Evolutionary conservation across 2,329 filamentous ascomycete species (phyloP).

Genomic region (Chaetothyriales sp.): DNA sequence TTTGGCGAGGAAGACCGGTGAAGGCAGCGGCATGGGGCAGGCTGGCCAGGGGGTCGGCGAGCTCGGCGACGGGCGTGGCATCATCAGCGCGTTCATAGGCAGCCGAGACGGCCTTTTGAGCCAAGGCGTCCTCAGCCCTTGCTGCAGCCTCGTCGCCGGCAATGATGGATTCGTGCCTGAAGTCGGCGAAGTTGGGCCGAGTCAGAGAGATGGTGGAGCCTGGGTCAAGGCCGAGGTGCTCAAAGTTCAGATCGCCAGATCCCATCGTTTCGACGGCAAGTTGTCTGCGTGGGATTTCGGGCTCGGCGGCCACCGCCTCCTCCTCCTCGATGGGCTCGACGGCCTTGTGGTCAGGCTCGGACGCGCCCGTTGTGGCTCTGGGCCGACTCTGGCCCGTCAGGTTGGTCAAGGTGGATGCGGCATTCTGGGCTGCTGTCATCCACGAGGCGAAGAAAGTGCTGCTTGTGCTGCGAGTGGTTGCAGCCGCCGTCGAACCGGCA

Average conservation of each 20-base stretch:
- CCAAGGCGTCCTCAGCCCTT: slow-evolving; percentile 46
- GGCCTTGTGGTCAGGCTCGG: slow-evolving; percentile 18
- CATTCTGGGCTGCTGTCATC: slow-evolving; percentile 84
- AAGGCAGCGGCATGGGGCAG: slow-evolving; percentile 17
- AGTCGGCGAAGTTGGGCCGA: slow-evolving; percentile 23
- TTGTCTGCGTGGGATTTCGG: slow-evolving; percentile 44
- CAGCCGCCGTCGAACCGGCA: slow-evolving; percentile 21
- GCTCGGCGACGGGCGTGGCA: slow-evolving; percentile 25
- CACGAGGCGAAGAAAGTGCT: slow-evolving; percentile 84
- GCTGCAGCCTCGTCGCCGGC: slow-evolving; percentile 39
- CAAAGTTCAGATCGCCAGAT: slow-evolving; percentile 74
- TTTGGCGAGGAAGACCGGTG: slow-evolving; percentile 36
- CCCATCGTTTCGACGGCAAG: slow-evolving; percentile 80
- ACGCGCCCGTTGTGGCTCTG: slow-evolving; percentile 23
- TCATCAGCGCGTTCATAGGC: slow-evolving; percentile 40
- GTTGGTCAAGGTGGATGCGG: slow-evolving; percentile 66
- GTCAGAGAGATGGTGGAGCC: slow-evolving; percentile 20
- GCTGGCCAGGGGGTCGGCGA: slow-evolving; percentile 24
- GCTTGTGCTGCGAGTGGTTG: slow-evolving; percentile 18
- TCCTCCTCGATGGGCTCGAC: slow-evolving; percentile 19
- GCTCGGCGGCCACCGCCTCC: slow-evolving; percentile 22
- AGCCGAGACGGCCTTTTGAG: slow-evolving; percentile 46
- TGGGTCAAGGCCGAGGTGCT: slow-evolving; percentile 60
- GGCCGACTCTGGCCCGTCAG: slow-evolving; percentile 39
- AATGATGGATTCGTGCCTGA: slow-evolving; percentile 25